A percentile compares a stretch with the other conserved stretches of the same genome.
These are phyloP conservation scores for Pulveroboletus sp. DNA, from an alignment of 768 basidiomycete genomes.

Conservation along the genomic window DNA sequence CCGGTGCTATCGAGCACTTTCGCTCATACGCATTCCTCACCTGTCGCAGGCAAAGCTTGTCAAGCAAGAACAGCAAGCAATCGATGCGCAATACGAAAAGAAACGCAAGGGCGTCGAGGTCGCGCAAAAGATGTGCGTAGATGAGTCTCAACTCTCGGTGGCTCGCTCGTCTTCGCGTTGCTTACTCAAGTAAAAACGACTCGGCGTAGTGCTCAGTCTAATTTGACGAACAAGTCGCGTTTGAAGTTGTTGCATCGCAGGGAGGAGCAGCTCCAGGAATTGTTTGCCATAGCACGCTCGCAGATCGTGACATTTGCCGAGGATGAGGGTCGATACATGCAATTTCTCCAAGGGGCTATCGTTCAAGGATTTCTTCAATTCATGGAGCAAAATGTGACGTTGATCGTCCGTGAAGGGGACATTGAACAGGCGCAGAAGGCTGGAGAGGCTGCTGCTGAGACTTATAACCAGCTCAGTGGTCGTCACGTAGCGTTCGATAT, in stretches of 20 bases:
- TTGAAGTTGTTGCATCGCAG: slow-evolving; percentile 84
- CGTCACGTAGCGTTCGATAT: slow-evolving; percentile 54
- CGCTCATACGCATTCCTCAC: neutral
- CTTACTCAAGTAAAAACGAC: slow-evolving; percentile 1
- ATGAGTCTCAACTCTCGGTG: neutral
- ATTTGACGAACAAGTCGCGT: slow-evolving; percentile 93
- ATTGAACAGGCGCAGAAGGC: slow-evolving; percentile 56
- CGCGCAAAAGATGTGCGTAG: slow-evolving; percentile 89
- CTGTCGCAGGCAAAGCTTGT: slow-evolving; percentile 83
- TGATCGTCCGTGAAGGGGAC: slow-evolving; percentile 69
- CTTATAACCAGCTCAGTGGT: slow-evolving; percentile 79
- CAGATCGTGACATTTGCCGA: slow-evolving; percentile 58
- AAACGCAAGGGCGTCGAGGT: slow-evolving; percentile 92
- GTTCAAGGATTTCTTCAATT: slow-evolving; percentile 82
- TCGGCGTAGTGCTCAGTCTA: slow-evolving; percentile 76
- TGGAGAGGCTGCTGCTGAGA: slow-evolving; percentile 52
- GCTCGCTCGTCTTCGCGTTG: neutral
- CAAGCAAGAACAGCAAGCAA: slow-evolving; percentile 90
- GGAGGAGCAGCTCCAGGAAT: slow-evolving; percentile 87
- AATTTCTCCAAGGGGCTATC: slow-evolving; percentile 80
- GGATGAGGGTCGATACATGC: slow-evolving; percentile 65
- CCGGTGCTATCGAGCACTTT: neutral
- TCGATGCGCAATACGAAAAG: slow-evolving; percentile 94
- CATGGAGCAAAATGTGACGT: slow-evolving; percentile 65
- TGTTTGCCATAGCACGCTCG: slow-evolving; percentile 71